These are phyloP conservation scores for Plantago major DNA, from an alignment of 257 asterid genomes.

Conservation along the genomic window DNA sequence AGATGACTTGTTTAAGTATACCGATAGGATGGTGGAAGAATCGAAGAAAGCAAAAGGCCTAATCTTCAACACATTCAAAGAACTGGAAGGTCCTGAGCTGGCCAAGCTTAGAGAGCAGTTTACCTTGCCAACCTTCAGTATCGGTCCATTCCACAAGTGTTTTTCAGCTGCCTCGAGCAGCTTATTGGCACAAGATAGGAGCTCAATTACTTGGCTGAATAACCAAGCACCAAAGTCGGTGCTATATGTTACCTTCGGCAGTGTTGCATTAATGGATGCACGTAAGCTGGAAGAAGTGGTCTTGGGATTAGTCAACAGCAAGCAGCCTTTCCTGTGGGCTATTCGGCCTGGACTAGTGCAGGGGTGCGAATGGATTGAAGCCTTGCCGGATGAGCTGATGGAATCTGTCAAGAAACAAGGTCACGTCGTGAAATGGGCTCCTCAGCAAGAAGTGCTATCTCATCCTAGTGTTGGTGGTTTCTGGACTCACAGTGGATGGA, in stretches of 20 bases:
- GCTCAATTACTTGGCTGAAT: conserved; percentile 41
- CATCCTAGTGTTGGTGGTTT: neutral
- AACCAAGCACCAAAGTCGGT: conserved; percentile 35
- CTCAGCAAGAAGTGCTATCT: neutral
- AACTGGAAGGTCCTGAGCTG: conserved; percentile 27
- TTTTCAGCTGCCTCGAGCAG: conserved; percentile 37
- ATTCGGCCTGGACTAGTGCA: neutral
- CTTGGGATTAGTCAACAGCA: neutral
- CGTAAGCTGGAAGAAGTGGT: conserved; percentile 11
- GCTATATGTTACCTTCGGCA: conserved; percentile 45
- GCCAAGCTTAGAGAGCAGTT: conserved; percentile 18
- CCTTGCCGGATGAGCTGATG: neutral
- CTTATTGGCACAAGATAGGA: conserved; percentile 26
- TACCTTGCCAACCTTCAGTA: conserved; percentile 14
- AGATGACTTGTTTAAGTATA: conserved; percentile 14
- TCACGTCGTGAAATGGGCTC: neutral
- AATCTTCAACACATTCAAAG: conserved; percentile 27
- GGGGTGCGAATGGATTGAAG: neutral
- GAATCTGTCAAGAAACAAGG: neutral
- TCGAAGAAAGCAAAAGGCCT: conserved; percentile 29
- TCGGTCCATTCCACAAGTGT: conserved; percentile 35
- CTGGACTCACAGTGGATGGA: conserved; percentile 6
- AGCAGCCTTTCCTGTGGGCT: neutral
- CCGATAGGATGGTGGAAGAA: conserved; percentile 18
- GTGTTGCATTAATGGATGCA: conserved; percentile 27